Conservation (phyloP, 2,329 filamentous ascomycete genomes). For the Aspergillus pseudotamarii region DNA sequence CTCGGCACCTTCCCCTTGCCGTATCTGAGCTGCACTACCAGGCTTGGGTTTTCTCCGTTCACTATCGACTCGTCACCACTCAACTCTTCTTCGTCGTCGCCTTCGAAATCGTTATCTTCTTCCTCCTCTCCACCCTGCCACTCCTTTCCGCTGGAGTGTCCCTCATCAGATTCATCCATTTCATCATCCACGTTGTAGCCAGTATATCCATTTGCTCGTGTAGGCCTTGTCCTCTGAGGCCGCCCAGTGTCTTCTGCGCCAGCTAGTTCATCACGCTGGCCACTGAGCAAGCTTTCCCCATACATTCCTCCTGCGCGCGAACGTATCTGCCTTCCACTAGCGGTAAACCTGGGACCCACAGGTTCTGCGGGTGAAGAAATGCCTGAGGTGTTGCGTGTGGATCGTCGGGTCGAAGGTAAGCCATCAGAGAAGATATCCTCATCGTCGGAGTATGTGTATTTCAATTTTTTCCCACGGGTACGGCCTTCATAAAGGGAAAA, state of each 20-base stretch:
- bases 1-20: slow-evolving; percentile 32
- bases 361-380: slow-evolving; percentile 72
- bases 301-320: slow-evolving; percentile 57
- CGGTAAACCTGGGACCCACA: slow-evolving; percentile 68
- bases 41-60: slow-evolving; percentile 58
- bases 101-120: slow-evolving; percentile 68
- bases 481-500: slow-evolving; percentile 95
- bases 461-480: slow-evolving; percentile 92
- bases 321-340: slow-evolving; percentile 81
- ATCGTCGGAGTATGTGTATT: slow-evolving; percentile 93
- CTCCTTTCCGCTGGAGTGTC: slow-evolving; percentile 64
- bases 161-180: slow-evolving; percentile 66
- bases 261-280: slow-evolving; percentile 52
- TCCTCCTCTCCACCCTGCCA: slow-evolving; percentile 77
- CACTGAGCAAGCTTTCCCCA: slow-evolving; percentile 59
- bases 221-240: slow-evolving; percentile 41
- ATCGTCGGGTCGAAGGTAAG: slow-evolving; percentile 65
- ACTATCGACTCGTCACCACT: slow-evolving; percentile 51
- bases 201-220: slow-evolving; percentile 42
- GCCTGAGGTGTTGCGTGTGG: slow-evolving; percentile 66
- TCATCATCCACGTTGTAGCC: slow-evolving; percentile 64
- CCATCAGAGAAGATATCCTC: slow-evolving; percentile 70
- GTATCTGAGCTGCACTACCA: slow-evolving; percentile 72
- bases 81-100: slow-evolving; percentile 47
- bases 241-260: slow-evolving; percentile 45